phyloP scores from a whole-genome alignment of 1,284 basidiomycete genomes.

The Rhodotorula sp. region DNA sequence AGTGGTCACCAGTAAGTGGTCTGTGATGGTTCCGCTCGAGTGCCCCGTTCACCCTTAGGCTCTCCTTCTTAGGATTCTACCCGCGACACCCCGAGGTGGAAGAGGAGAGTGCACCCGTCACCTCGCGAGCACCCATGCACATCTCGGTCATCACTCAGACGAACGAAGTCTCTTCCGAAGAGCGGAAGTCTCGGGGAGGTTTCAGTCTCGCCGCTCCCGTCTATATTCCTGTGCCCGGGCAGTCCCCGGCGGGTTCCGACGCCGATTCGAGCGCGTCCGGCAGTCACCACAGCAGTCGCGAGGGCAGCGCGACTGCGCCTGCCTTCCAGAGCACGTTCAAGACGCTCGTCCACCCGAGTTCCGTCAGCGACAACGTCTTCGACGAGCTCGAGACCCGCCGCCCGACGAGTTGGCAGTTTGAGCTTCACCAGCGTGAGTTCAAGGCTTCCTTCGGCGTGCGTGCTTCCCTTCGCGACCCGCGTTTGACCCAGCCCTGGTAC shows the following conservation, averaged over 20 bases:
- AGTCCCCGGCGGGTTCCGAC: constrained; percentile 25
- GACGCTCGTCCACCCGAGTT: constrained; percentile 40
- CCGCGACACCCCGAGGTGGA: constrained; percentile 29
- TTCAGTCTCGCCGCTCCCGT: constrained; percentile 28
- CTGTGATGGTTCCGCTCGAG: not conserved
- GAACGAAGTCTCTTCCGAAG: constrained; percentile 34
- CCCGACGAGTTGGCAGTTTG: constrained; percentile 84
- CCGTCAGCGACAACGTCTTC: constrained; percentile 59
- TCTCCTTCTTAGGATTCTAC: constrained; percentile 29
- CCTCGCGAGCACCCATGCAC: constrained; percentile 18
- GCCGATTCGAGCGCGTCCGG: constrained; percentile 14
- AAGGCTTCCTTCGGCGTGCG: not conserved
- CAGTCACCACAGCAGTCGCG: not conserved
- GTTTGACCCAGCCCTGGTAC: not conserved
- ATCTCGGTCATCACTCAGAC: constrained; percentile 35
- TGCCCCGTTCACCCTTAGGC: not conserved
- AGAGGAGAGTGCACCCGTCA: constrained; percentile 6
- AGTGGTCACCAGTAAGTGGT: constrained; percentile 35
- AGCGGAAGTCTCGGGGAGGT: constrained; percentile 31
- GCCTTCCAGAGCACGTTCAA: constrained; percentile 42
- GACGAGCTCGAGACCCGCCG: constrained; percentile 66
- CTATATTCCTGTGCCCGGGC: constrained; percentile 12
- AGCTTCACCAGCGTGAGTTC: constrained; percentile 74
- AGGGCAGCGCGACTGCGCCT: not conserved
- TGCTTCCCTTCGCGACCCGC: not conserved